A percentile compares a stretch with the other conserved stretches of the same genome.
phyloP scores from a whole-genome alignment of 805 yeast species.

The Monosporozyma aquatica region DNA sequence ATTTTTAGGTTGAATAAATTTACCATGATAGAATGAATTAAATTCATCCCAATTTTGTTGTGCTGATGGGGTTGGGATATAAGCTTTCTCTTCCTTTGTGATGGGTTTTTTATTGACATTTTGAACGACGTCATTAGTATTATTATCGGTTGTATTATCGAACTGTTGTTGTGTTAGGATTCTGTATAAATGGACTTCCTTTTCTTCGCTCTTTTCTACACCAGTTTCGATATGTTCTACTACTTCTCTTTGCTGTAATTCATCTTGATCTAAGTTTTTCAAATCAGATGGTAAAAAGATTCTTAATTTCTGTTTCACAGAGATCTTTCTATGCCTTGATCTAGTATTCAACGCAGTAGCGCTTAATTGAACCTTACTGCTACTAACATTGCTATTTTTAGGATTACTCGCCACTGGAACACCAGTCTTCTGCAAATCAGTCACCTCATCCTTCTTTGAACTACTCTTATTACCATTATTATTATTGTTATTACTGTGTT shows the following conservation, averaged over 20 bases:
- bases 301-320: conserved; percentile 79
- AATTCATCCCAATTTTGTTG: conserved; percentile 76
- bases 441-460: not conserved
- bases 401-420: too few relatives aligned
- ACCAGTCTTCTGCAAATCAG: too few relatives aligned
- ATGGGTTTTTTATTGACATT: conserved; percentile 11
- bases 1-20: conserved; percentile 61
- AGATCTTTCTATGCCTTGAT: conserved; percentile 89
- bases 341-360: conserved; percentile 46
- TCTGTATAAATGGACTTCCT: conserved; percentile 89
- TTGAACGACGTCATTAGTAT: too few relatives aligned
- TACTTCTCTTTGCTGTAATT: conserved; percentile 61
- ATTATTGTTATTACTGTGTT: not conserved
- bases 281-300: conserved; percentile 71
- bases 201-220: conserved; percentile 95
- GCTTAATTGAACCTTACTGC: conserved; percentile 1
- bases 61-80: conserved; percentile 96
- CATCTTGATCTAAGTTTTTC: conserved; percentile 60
- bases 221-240: conserved; percentile 85
- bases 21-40: conserved; percentile 54
- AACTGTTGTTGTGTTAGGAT: conserved; percentile 56
- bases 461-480: not conserved
- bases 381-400: too few relatives aligned
- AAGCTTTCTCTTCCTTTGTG: conserved; percentile 35
- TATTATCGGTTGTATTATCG: too few relatives aligned